Percentiles rank a stretch among this genome's conserved stretches.
These are phyloP conservation scores for Hypoxylon lenormandii DNA, from an alignment of 495 filamentous ascomycete species.

Conservation along the genomic window DNA sequence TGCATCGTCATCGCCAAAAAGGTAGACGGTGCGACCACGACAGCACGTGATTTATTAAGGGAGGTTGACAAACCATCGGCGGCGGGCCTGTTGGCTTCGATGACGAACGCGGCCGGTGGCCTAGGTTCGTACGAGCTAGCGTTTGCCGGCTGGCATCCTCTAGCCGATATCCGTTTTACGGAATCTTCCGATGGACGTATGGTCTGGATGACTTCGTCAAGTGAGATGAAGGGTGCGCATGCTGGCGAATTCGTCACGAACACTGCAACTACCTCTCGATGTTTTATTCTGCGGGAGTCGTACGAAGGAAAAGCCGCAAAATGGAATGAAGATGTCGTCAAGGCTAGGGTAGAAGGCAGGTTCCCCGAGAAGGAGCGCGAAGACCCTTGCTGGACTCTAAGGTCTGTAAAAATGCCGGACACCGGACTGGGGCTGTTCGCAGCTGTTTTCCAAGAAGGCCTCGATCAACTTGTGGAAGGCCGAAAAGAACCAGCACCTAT, in stretches of 20 bases:
- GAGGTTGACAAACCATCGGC: conserved; percentile 82
- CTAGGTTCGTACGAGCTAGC: conserved; percentile 71
- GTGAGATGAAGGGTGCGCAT: conserved; percentile 66
- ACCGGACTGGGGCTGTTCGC: conserved; percentile 75
- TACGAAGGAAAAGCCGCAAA: conserved; percentile 84
- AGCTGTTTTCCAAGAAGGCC: conserved; percentile 79
- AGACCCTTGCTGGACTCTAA: conserved; percentile 79
- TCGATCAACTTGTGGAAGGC: conserved; percentile 65
- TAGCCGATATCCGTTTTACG: conserved; percentile 78
- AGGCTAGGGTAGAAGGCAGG: conserved; percentile 85
- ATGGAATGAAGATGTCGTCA: conserved; percentile 85
- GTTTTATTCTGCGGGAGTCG: conserved; percentile 74
- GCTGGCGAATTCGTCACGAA: conserved; percentile 62
- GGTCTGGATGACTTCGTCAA: conserved; percentile 75
- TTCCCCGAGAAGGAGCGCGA: conserved; percentile 83
- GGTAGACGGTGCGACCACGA: conserved; percentile 66
- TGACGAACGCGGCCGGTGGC: conserved; percentile 67
- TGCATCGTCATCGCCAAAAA: conserved; percentile 81
- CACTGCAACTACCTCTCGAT: conserved; percentile 65
- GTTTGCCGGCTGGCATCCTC: conserved; percentile 76
- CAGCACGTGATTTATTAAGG: conserved; percentile 80
- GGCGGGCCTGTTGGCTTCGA: conserved; percentile 65
- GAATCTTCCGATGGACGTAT: conserved; percentile 78
- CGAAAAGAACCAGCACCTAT: conserved; percentile 69
- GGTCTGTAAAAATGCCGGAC: conserved; percentile 69